Conservation (phyloP, 1,139 yeast species). For the Geotrichum citri-aurantii region DNA sequence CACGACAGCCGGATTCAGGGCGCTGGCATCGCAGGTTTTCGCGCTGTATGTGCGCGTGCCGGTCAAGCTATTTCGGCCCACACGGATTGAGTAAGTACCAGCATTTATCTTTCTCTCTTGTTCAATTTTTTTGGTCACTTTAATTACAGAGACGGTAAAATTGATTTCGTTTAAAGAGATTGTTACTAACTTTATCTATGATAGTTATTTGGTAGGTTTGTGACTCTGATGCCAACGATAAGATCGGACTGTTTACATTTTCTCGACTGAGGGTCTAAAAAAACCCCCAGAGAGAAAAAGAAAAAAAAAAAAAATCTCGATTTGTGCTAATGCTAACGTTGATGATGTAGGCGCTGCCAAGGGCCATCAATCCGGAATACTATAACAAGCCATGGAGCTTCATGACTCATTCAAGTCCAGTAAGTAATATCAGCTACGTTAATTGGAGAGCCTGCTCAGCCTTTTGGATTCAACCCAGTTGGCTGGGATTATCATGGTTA, state of each 20-base stretch:
- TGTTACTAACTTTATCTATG: neutral
- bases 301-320: neutral
- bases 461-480: neutral
- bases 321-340: neutral
- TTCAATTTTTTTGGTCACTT: too few species aligned
- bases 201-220: slow-evolving; percentile 16
- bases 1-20: slow-evolving; percentile 79
- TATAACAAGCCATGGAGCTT: slow-evolving; percentile 54
- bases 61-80: slow-evolving; percentile 81
- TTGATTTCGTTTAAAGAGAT: neutral
- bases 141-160: neutral
- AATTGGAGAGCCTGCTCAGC: neutral
- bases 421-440: neutral
- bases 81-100: slow-evolving; percentile 79
- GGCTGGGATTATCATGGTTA: neutral
- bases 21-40: slow-evolving; percentile 72
- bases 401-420: slow-evolving; percentile 63
- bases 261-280: neutral
- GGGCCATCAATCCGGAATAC: slow-evolving; percentile 35
- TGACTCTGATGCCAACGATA: neutral
- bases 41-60: slow-evolving; percentile 72
- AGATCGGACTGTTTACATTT: neutral
- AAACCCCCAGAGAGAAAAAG: neutral
- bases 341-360: slow-evolving; percentile 29
- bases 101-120: slow-evolving; percentile 44